These are phyloP conservation scores for Lophiostoma macrostomum DNA, from an alignment of 495 filamentous ascomycete species.

Conservation along the genomic window DNA sequence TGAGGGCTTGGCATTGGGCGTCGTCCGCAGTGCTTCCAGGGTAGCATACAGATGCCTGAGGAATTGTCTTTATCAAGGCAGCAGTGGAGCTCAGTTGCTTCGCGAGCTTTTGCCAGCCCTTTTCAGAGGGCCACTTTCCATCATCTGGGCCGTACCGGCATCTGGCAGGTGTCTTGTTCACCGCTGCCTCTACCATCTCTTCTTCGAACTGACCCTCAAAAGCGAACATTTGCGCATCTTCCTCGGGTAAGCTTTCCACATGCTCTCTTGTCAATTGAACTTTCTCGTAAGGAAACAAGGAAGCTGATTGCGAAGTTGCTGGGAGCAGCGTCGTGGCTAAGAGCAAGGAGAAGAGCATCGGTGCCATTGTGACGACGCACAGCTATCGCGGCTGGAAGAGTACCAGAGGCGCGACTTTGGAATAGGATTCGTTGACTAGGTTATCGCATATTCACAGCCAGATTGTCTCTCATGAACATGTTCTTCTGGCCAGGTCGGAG, in stretches of 20 bases:
- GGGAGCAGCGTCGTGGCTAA: slow-evolving; percentile 11
- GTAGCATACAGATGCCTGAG: slow-evolving; percentile 29
- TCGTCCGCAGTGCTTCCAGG: slow-evolving; percentile 9
- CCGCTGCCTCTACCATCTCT: not conserved
- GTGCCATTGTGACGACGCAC: slow-evolving; percentile 1
- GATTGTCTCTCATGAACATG: not conserved
- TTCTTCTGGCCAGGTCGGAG: too few relatives aligned
- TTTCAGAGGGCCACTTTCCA: slow-evolving; percentile 25
- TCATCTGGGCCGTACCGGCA: slow-evolving; percentile 21
- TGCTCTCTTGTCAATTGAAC: slow-evolving; percentile 22
- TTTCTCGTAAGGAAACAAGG: slow-evolving; percentile 14
- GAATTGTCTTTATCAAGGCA: slow-evolving; percentile 19
- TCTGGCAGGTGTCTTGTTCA: slow-evolving; percentile 5
- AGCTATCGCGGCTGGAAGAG: too few relatives aligned
- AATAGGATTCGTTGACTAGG: not conserved
- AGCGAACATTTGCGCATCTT: slow-evolving; percentile 19
- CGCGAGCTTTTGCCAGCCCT: slow-evolving; percentile 20
- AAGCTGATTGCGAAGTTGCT: not conserved
- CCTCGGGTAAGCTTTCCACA: slow-evolving; percentile 10
- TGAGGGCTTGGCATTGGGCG: slow-evolving; percentile 21
- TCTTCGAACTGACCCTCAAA: slow-evolving; percentile 14
- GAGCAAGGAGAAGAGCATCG: slow-evolving; percentile 7
- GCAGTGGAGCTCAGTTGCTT: slow-evolving; percentile 17
- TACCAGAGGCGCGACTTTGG: not conserved
- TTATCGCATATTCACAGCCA: not conserved